Evolutionary conservation across 352 stramenopile species (phyloP).

Genomic region (Aphanomyces cochlioides): DNA sequence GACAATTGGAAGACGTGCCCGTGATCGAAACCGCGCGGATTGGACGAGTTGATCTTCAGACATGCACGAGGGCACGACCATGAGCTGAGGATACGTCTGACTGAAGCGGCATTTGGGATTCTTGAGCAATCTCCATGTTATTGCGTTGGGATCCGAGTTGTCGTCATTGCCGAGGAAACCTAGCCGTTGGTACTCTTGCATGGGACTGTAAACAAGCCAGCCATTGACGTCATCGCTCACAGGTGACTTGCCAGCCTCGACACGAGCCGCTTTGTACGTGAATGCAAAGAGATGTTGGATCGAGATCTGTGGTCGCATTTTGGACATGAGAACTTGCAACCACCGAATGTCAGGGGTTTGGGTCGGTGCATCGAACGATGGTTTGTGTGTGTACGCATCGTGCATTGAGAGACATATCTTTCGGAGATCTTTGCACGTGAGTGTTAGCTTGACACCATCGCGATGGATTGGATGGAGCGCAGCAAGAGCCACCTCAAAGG

Average conservation of each 20-base stretch:
- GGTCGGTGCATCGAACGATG: conserved; percentile 69
- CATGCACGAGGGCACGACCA: conserved; percentile 92
- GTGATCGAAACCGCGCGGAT: conserved; percentile 88
- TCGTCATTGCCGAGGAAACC: conserved; percentile 51
- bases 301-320: conserved; percentile 75
- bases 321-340: conserved; percentile 71
- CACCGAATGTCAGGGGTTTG: conserved; percentile 72
- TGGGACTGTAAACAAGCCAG: conserved; percentile 79
- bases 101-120: conserved; percentile 91
- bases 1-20: conserved; percentile 88
- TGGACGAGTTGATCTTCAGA: conserved; percentile 89
- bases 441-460: conserved; percentile 75
- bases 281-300: conserved; percentile 75
- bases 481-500: conserved; percentile 76
- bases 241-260: conserved; percentile 39
- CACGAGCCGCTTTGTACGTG: conserved; percentile 72
- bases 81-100: conserved; percentile 92
- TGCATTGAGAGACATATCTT: conserved; percentile 81
- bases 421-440: conserved; percentile 75
- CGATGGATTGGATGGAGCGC: conserved; percentile 73
- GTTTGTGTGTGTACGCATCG: conserved; percentile 80
- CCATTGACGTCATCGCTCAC: conserved; percentile 51
- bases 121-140: conserved; percentile 83
- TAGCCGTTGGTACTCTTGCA: conserved; percentile 77
- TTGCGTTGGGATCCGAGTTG: conserved; percentile 33